A percentile compares a stretch with the other conserved stretches of the same genome.
phyloP scores from a whole-genome alignment of 768 basidiomycete genomes.

The Hypholoma fasciculare region DNA sequence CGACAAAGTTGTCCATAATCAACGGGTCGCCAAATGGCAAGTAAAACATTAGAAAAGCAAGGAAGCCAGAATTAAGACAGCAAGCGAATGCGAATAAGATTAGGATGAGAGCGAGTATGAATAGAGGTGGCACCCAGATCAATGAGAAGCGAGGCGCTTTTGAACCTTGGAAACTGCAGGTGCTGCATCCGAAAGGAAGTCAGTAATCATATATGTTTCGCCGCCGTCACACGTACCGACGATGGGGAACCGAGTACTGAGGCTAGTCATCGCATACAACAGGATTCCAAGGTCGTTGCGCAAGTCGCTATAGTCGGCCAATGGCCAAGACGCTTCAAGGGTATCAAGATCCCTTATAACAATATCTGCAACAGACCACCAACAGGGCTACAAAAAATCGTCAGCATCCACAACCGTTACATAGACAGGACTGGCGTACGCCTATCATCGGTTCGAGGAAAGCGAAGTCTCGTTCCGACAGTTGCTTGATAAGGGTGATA shows the following conservation, averaged over 20 bases:
- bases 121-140: not conserved
- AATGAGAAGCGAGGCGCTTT: constrained; percentile 34
- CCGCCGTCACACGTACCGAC: constrained; percentile 33
- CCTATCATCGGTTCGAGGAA: constrained; percentile 80
- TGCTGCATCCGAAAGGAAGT: constrained; percentile 20
- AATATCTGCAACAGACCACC: constrained; percentile 69
- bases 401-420: constrained; percentile 3
- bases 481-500: constrained; percentile 59
- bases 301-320: constrained; percentile 55
- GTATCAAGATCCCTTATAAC: constrained; percentile 66
- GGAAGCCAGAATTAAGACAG: constrained; percentile 1
- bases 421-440: constrained; percentile 38
- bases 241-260: constrained; percentile 62
- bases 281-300: constrained; percentile 62
- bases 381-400: constrained; percentile 53
- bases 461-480: constrained; percentile 63
- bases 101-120: constrained; percentile 4
- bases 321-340: constrained; percentile 64
- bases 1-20: constrained; percentile 15
- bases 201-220: not conserved
- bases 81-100: constrained; percentile 11
- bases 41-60: not conserved
- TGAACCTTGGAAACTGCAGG: constrained; percentile 41
- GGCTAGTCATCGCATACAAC: constrained; percentile 62
- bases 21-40: constrained; percentile 8